Evolutionary conservation across 306 rosid genomes (phyloP), one percentile per base, ranked within the genome.

Genomic region (Chamaecrista fasciculata): DNA sequence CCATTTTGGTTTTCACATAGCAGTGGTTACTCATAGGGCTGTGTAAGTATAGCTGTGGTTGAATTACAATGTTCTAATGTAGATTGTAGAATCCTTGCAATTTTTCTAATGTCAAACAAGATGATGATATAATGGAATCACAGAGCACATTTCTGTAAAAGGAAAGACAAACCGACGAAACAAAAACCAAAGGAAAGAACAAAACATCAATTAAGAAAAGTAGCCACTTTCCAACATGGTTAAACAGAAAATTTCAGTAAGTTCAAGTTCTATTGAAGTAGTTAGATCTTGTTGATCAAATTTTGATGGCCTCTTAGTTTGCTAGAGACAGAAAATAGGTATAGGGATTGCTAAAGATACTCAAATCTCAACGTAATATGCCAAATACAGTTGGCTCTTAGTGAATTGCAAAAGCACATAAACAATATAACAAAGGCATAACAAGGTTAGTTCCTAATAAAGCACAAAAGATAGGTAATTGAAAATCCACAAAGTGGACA

Each of bases 301-400:
- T 57, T 18, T 55, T 56, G 42, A 28, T 26, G 23, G 49, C 52
- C 20, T 31, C 48, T 40, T 14, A 61, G 33, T 20, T 14, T 15
- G 29, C 51, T 49, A 39, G 39, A 16, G 34, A 69, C 31, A 71
- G 24, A 62, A 70, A 44, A 69, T 3, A 48, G 53, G 53, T 19
- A 37, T 18, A 25, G 11, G 10, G 52, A 34, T 63, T 10, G 29
- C 5, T 29, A 24, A 62, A 24, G 63, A 66, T 29, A 40, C 8
- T 57, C 70, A 67, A 64, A 47, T 67, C 57, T 48, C 25, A 63
- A 25, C 6, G 56, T n/a, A 21, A 73, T 39, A 28, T 52, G 48
- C 43, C 10, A 52, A 29, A 28, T 42, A 36, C 14, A n/a, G 57
- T 73, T 55, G 49, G 59, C 58, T 49, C 70, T 40, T 1, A 20